These are phyloP conservation scores for Aureobasidium pullulans DNA, from an alignment of 2,329 filamentous ascomycete genomes.

Conservation along the genomic window DNA sequence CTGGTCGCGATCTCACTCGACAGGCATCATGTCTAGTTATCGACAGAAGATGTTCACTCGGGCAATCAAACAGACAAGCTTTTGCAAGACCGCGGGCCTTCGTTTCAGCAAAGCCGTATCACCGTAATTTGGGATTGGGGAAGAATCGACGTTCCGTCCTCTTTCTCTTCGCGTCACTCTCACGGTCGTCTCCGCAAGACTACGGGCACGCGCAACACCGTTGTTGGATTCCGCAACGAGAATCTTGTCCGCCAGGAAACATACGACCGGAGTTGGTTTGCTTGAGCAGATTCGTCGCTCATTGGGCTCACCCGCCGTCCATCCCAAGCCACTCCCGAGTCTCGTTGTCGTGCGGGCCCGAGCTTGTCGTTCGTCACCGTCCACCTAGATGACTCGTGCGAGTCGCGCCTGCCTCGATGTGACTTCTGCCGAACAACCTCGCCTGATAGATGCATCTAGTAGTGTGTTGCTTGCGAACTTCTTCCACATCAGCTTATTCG, in stretches of 20 bases:
- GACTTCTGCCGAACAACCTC: background rate
- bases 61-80: conserved; percentile 1
- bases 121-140: background rate
- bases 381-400: background rate
- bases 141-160: background rate
- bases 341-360: background rate
- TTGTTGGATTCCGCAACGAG: background rate
- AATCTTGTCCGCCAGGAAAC: background rate
- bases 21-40: background rate
- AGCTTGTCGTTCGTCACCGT: background rate
- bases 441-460: background rate
- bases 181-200: background rate
- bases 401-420: background rate
- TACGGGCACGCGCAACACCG: background rate
- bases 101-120: background rate
- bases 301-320: background rate
- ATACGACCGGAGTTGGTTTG: background rate
- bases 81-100: conserved; percentile 5
- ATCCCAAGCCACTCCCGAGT: background rate
- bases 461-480: no score
- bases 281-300: background rate
- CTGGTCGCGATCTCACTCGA: background rate
- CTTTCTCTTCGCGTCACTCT: background rate
- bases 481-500: no score
- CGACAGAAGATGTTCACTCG: background rate